These are phyloP conservation scores for Fragilaria radians DNA, from an alignment of 108 stramenopile species.

Conservation along the genomic window DNA sequence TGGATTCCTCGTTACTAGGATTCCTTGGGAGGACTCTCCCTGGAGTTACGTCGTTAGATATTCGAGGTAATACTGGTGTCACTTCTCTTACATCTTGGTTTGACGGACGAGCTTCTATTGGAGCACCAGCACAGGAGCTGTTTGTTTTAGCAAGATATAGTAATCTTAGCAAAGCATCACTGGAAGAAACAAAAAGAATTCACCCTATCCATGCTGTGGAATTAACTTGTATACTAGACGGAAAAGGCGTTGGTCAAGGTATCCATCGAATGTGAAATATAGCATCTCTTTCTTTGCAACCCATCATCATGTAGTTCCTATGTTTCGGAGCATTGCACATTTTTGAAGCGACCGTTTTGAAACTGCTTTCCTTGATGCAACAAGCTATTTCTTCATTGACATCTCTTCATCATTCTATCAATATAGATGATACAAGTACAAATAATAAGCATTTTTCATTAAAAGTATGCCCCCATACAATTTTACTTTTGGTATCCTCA, in stretches of 20 bases:
- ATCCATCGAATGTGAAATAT: constrained; percentile 39
- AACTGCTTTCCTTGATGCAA: too few relatives aligned
- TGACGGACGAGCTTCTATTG: constrained; percentile 51
- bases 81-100: constrained; percentile 62
- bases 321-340: too few relatives aligned
- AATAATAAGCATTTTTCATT: too few relatives aligned
- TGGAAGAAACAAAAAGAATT: constrained; percentile 70
- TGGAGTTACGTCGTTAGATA: constrained; percentile 48
- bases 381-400: too few relatives aligned
- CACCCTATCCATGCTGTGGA: constrained; percentile 32
- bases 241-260: constrained; percentile 55
- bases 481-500: too few relatives aligned
- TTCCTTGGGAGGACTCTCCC: constrained; percentile 56
- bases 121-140: constrained; percentile 22
- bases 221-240: constrained; percentile 51
- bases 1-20: constrained; percentile 64
- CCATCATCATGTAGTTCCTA: too few relatives aligned
- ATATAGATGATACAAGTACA: too few relatives aligned
- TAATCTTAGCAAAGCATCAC: constrained; percentile 34
- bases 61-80: constrained; percentile 60
- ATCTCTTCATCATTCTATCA: too few relatives aligned
- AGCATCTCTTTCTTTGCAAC: too few relatives aligned
- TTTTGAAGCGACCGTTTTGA: too few relatives aligned
- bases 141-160: constrained; percentile 73
- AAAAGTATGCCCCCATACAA: too few relatives aligned